Evolutionary conservation across 139 green algal species (phyloP).

Genomic region (Chlorella sp.): DNA sequence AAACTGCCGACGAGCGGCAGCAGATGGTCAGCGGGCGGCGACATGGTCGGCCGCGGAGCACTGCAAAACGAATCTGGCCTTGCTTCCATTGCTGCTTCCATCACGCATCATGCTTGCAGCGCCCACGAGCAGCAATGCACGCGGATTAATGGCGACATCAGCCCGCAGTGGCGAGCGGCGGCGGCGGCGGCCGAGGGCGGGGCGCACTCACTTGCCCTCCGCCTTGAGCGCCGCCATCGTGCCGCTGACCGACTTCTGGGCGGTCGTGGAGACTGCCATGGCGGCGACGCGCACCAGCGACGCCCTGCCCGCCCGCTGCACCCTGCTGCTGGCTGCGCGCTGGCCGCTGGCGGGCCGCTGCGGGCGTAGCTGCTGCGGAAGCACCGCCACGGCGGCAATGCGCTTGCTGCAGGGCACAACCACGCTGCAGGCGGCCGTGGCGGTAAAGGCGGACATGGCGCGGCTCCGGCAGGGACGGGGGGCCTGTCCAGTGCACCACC

Average conservation of each 20-base stretch:
- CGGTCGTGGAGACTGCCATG: background rate
- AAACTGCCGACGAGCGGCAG: no score
- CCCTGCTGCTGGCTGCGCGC: background rate
- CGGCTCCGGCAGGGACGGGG: no score
- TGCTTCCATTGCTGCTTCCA: no score
- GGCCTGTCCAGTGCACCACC: no score
- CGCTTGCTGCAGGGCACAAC: background rate
- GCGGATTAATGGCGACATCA: no score
- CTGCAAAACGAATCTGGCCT: no score
- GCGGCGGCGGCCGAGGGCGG: background rate
- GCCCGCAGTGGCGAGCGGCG: background rate
- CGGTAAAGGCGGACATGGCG: background rate
- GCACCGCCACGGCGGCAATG: background rate
- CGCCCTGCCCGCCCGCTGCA: background rate
- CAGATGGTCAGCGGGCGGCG: no score
- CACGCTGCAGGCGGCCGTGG: background rate
- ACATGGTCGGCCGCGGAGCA: no score
- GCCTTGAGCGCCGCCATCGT: conserved; percentile 72
- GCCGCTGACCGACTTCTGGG: conserved; percentile 31
- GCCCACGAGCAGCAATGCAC: background rate
- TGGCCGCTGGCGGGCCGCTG: background rate
- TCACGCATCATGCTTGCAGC: no score
- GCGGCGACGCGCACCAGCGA: background rate
- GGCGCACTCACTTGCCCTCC: conserved; percentile 39
- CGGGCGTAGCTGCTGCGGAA: background rate